Evolutionary conservation across 148 eudicot species (phyloP).

Genomic region (Arctostaphylos glauca): DNA sequence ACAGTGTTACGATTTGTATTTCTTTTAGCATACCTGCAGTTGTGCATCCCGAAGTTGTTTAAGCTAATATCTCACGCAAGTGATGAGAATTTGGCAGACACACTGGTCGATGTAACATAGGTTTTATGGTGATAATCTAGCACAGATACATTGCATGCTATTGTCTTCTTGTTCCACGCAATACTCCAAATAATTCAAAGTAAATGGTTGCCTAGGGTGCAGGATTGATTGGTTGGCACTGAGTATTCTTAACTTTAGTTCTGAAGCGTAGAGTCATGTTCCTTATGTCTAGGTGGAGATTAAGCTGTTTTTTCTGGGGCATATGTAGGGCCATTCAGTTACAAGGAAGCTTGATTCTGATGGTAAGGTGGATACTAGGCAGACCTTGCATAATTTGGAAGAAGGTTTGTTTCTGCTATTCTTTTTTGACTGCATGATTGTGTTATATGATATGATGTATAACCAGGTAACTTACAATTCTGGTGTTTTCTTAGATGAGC

Average conservation of each 20-base stretch:
- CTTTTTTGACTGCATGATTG: not conserved
- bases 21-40: not conserved
- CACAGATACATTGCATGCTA: not conserved
- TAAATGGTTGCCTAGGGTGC: not conserved
- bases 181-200: not conserved
- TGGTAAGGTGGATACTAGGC: constrained; percentile 73
- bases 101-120: not conserved
- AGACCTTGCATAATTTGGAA: constrained; percentile 72
- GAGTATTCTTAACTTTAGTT: not conserved
- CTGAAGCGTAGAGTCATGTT: not conserved
- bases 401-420: constrained; percentile 45
- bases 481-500: constrained; percentile 54
- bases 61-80: not conserved
- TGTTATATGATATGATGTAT: not conserved
- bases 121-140: not conserved
- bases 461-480: not conserved
- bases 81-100: not conserved
- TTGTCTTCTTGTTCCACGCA: not conserved
- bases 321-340: constrained; percentile 66
- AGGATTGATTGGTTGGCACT: not conserved
- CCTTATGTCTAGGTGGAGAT: not conserved
- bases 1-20: not conserved
- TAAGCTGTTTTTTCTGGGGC: not conserved
- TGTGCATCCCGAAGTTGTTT: not conserved
- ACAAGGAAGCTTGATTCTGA: constrained; percentile 71